phyloP scores from a whole-genome alignment of 768 basidiomycete species.

The Royoungia palumana region DNA sequence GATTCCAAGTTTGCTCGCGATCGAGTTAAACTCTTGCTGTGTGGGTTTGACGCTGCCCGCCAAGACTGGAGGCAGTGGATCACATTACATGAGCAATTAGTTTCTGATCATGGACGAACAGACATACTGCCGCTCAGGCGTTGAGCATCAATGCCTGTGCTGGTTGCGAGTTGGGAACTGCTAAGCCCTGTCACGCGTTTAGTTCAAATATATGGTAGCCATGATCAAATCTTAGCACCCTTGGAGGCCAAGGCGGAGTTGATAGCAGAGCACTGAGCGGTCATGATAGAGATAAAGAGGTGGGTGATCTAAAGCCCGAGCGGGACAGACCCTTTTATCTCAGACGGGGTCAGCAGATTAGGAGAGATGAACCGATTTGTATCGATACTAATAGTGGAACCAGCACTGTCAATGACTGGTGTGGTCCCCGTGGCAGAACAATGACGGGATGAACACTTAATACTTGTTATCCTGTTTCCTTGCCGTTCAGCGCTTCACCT shows the following conservation, averaged over 20 bases:
- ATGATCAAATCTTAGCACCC: slow-evolving; percentile 36
- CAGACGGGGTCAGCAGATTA: slow-evolving; percentile 7
- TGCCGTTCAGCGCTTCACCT: too few relatives aligned
- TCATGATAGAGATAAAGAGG: slow-evolving; percentile 43
- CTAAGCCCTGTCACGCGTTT: slow-evolving; percentile 1
- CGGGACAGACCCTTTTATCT: slow-evolving; percentile 13
- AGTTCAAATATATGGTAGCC: background rate
- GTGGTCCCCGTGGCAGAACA: too few relatives aligned
- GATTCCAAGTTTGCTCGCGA: slow-evolving; percentile 46
- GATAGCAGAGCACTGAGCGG: slow-evolving; percentile 52
- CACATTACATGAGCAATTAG: background rate
- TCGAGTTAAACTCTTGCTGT: slow-evolving; percentile 44
- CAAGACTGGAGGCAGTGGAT: slow-evolving; percentile 43
- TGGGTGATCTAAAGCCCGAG: slow-evolving; percentile 4
- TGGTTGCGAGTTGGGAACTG: slow-evolving; percentile 39
- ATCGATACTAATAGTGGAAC: background rate
- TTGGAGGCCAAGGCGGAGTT: slow-evolving; percentile 45
- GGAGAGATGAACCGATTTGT: slow-evolving; percentile 13
- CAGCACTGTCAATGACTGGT: too few relatives aligned
- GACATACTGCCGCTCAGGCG: slow-evolving; percentile 55
- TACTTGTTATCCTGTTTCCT: too few relatives aligned
- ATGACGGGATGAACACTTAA: too few relatives aligned
- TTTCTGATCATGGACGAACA: background rate
- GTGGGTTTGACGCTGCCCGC: slow-evolving; percentile 43
- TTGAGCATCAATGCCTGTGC: slow-evolving; percentile 40